A percentile compares a stretch with the other conserved stretches of the same genome.
These are phyloP conservation scores for Mycena floridula DNA, from an alignment of 768 basidiomycete species.

Conservation along the genomic window DNA sequence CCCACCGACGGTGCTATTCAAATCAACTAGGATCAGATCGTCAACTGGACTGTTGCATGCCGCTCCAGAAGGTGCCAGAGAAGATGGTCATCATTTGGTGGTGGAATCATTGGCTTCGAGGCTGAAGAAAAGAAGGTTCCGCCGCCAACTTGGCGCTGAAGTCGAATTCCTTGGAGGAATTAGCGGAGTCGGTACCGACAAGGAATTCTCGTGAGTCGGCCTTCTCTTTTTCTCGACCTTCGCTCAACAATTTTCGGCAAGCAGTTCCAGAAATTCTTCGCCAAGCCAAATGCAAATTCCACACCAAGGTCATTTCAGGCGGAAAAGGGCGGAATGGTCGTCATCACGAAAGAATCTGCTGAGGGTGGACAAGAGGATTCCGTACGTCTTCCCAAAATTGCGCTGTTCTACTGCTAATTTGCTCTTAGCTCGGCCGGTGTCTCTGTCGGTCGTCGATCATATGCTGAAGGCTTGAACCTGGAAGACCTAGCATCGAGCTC, in stretches of 20 bases:
- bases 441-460: constrained; percentile 90
- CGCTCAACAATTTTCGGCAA: constrained; percentile 46
- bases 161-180: constrained; percentile 93
- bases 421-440: constrained; percentile 82
- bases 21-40: constrained; percentile 96
- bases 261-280: constrained; percentile 85
- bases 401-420: constrained; percentile 1
- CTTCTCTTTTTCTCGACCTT: background rate
- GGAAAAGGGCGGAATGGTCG: constrained; percentile 84
- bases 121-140: constrained; percentile 97
- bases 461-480: constrained; percentile 81
- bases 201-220: constrained; percentile 77
- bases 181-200: constrained; percentile 92
- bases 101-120: constrained; percentile 96
- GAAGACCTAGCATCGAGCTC: constrained; percentile 88
- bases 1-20: constrained; percentile 84
- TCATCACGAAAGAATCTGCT: constrained; percentile 81
- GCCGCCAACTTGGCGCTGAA: constrained; percentile 92
- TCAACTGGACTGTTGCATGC: constrained; percentile 91
- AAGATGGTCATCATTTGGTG: constrained; percentile 98
- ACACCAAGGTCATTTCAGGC: constrained; percentile 88
- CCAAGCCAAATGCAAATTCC: constrained; percentile 96
- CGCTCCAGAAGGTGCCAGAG: constrained; percentile 83
- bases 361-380: constrained; percentile 92
- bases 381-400: constrained; percentile 31